Evolutionary conservation across 2,329 filamentous ascomycete genomes (phyloP), one percentile per base, ranked within the genome.

Genomic region (Alternaria incomplexa): DNA sequence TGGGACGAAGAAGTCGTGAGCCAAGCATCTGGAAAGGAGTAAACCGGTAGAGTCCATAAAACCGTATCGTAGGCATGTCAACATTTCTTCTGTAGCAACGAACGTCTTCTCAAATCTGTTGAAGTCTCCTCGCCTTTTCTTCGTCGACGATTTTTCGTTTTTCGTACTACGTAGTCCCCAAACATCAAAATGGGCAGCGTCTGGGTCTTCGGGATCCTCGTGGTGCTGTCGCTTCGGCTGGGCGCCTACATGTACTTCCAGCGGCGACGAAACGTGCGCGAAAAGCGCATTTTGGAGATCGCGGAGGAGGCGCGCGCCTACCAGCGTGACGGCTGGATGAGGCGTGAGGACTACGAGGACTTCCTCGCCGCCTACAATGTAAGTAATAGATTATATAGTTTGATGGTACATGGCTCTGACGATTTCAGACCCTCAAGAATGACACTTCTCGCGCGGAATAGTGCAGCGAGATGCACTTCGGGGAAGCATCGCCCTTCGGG

Each of bases 1-100:
- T 10, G 74, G 54, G 17, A 75, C 58, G 12, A 75, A 72, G 23
- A 13, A 22, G 25, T 12, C 15, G 15, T 43, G n/a, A 28, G 26
- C 11, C 43, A 6, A 8, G 30, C 4, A 52, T 4, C n/a, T 3
- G 15, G 17, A 30, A 15, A 22, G 12, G 25, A 9, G 12, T n/a
- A 30, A 3, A 23, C 17, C 23, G 28, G 17, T 5, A 40, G 7
- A 9, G 5, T 46, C 12, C 4, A 25, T 23, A 25, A 15, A 23
- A 40, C 8, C 8, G 32, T 15, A 40, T 40, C 32, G 32, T 40
- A 40, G 32, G 32, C 32, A 40, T 40, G 15, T 40, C 8, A 2
- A 2, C 15, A 40, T 4, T n/a, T 40, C 15, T n/a, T 5, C 15
- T 40, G 32, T 40, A 40, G 32, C 32, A 40, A 40, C 32, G 32